Conservation (phyloP, 2,329 filamentous ascomycete species). For the Fusarium sp. region DNA sequence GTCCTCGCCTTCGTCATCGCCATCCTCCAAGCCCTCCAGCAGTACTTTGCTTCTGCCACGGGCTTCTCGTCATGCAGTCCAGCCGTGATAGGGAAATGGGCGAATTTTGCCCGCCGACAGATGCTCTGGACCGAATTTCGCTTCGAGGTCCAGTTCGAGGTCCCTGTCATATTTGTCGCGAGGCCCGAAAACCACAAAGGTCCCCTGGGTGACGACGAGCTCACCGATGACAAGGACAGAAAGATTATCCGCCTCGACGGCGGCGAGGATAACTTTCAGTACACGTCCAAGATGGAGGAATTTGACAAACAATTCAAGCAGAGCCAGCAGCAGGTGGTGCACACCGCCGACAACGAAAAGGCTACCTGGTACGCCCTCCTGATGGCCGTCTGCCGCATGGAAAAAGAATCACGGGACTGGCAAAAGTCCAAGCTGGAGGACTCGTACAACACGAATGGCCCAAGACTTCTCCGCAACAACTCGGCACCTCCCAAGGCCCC, state of each 20-base stretch:
- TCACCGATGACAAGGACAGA: slow-evolving; percentile 16
- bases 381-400: slow-evolving; percentile 37
- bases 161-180: slow-evolving; percentile 58
- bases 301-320: slow-evolving; percentile 29
- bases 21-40: slow-evolving; percentile 54
- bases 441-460: slow-evolving; percentile 24
- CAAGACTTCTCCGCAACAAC: slow-evolving; percentile 6
- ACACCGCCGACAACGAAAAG: slow-evolving; percentile 38
- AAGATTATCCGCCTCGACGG: slow-evolving; percentile 37
- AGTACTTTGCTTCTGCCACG: slow-evolving; percentile 56
- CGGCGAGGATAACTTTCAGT: slow-evolving; percentile 16
- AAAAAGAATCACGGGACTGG: slow-evolving; percentile 39
- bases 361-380: slow-evolving; percentile 37
- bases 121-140: slow-evolving; percentile 54
- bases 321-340: slow-evolving; percentile 33
- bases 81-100: slow-evolving; percentile 56
- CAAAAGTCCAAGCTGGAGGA: slow-evolving; percentile 27
- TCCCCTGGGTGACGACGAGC: slow-evolving; percentile 32
- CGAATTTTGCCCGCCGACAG: slow-evolving; percentile 46
- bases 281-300: slow-evolving; percentile 32
- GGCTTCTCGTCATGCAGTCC: slow-evolving; percentile 55
- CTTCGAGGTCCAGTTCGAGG: slow-evolving; percentile 56
- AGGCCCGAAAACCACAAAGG: slow-evolving; percentile 50
- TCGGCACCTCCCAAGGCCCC: not conserved
- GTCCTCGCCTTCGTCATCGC: slow-evolving; percentile 55